Percentiles rank a stretch among this genome's conserved stretches.
These are phyloP conservation scores for Yamadazyma mexicana DNA, from an alignment of 1,139 yeast species.

Conservation along the genomic window DNA sequence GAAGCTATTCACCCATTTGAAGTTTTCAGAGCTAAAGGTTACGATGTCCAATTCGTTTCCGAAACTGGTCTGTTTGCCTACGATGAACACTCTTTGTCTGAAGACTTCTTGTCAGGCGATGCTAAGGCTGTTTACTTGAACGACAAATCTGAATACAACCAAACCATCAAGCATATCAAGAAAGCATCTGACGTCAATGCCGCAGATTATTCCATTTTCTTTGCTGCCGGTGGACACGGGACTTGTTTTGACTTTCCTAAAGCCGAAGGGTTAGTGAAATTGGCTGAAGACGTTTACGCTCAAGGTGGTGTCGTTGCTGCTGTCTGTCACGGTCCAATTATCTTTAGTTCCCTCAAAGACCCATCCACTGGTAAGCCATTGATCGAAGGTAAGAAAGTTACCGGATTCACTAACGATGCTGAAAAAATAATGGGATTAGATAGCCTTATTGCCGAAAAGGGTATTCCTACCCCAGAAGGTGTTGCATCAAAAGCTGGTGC, in stretches of 20 bases:
- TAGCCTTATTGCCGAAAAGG: constrained; percentile 29
- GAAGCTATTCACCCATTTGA: constrained; percentile 62
- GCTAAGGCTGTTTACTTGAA: constrained; percentile 41
- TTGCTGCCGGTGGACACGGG: constrained; percentile 68
- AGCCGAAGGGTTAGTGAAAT: constrained; percentile 45
- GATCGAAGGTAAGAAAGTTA: constrained; percentile 51
- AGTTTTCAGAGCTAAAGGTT: constrained; percentile 46
- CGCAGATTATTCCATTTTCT: constrained; percentile 52
- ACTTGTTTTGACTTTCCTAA: constrained; percentile 57
- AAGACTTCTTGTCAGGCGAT: constrained; percentile 42
- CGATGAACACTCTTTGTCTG: constrained; percentile 52
- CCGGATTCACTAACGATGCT: constrained; percentile 63
- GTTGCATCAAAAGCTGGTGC: constrained; percentile 43
- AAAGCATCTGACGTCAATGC: constrained; percentile 46
- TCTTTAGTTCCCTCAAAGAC: constrained; percentile 48
- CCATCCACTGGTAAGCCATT: constrained; percentile 42
- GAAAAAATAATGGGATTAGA: constrained; percentile 43
- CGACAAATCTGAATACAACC: constrained; percentile 36
- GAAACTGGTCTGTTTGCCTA: constrained; percentile 56
- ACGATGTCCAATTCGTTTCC: constrained; percentile 54
- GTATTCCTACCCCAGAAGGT: constrained; percentile 35
- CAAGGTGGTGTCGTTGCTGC: constrained; percentile 59
- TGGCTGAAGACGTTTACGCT: constrained; percentile 47
- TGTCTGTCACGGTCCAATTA: constrained; percentile 67
- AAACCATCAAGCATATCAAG: constrained; percentile 33